Base-by-base conservation (phyloP, 306 rosid species). In the Delonix regia region DNA sequence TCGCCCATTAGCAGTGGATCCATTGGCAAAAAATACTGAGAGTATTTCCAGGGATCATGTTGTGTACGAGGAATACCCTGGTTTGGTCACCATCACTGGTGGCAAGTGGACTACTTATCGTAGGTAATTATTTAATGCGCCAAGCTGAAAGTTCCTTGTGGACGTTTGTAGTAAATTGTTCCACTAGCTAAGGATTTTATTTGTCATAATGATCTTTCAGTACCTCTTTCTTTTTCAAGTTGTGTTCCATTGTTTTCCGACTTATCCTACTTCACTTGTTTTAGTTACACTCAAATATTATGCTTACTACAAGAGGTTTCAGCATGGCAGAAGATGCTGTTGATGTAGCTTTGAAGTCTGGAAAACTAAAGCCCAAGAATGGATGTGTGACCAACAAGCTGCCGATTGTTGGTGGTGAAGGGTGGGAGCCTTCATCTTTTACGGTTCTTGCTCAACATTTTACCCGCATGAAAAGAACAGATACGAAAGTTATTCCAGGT, bases 281-380 rank as follows among this genome's bases (percentile, higher is more conserved):
- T 74, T 66, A 42, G 39, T 44, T 77, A 63, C 71, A 36, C 38
- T 10, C 25, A 18, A 62, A 15, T 73, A 47, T 71, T 60, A 51
- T 81, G 62, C 82, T 85, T 71, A 79, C 71, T 75, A n/a, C 22
- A 82, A 53, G 72, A 41, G 16, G 25, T 34, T 78, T 80, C 93
- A 92, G 97, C 87, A 92, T 92, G 97, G 95, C 97, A 81, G 97
- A 90, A 87, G 97, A 92, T 88, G 97, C 97, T 21, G 95, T 92
- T 74, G 77, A 86, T 85, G 83, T 88, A 70, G 97, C 97, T 41
- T 84, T 92, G 71, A 88, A 92, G 79, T 90, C 93, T 45, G 97
- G 95, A 70, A 92, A 87, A 85, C 84, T 92, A 75, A 85, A 76
- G 76, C 89, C 97, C 1, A 27, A 33, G 75, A 87, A 78, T 66